A percentile compares a stretch with the other conserved stretches of the same genome.
phyloP scores from a whole-genome alignment of 257 asterid genomes.

The Striga asiatica region DNA sequence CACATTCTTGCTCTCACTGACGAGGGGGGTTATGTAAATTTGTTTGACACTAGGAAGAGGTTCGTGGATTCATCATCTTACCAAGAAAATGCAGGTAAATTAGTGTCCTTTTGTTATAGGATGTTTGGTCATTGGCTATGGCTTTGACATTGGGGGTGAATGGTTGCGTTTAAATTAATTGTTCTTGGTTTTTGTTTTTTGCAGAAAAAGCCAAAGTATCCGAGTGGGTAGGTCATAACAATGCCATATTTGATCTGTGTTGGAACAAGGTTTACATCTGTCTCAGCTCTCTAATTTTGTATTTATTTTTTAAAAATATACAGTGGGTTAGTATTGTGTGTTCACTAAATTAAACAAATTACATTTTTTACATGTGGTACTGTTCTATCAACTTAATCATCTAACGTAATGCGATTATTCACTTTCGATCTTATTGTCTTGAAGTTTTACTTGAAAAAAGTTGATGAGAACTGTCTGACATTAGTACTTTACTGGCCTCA shows the following conservation, averaged over 20 bases:
- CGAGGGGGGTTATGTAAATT: constrained; percentile 64
- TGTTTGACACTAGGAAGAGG: constrained; percentile 49
- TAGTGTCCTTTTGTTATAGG: background rate
- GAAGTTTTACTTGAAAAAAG: background rate
- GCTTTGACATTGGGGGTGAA: background rate
- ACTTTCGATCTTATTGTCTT: background rate
- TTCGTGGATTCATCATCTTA: constrained; percentile 36
- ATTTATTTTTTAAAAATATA: background rate
- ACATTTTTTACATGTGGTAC: background rate
- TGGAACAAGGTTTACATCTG: constrained; percentile 64
- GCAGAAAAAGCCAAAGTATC: constrained; percentile 60
- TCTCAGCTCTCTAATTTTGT: background rate
- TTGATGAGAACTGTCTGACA: background rate
- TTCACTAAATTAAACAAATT: background rate
- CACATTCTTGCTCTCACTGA: constrained; percentile 66
- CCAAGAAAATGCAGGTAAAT: constrained; percentile 50
- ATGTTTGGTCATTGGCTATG: background rate
- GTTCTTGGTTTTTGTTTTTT: background rate
- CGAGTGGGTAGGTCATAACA: constrained; percentile 82
- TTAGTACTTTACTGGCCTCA: no score
- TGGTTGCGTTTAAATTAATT: background rate
- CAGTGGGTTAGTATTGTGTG: no score
- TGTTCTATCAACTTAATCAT: background rate
- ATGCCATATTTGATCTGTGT: constrained; percentile 73
- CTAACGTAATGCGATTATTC: background rate